Evolutionary conservation across 768 basidiomycete species (phyloP), one percentile per base, ranked within the genome.

Genomic region (Cyathus striatus): DNA sequence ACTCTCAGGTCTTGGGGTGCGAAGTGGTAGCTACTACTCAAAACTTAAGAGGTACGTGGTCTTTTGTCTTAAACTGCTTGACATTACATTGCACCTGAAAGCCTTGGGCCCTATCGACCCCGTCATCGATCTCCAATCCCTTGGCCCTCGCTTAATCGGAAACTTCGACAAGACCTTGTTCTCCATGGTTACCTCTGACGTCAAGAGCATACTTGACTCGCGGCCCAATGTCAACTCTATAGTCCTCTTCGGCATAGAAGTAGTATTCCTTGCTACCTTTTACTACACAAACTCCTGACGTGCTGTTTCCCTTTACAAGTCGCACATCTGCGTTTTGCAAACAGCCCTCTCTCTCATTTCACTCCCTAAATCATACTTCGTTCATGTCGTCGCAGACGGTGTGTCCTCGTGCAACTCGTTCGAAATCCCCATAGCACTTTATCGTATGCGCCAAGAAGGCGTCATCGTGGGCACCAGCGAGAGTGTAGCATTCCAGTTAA

Each of bases 251-350:
- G 94, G 94, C 13, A 92, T 95, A 40, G 93, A 95, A 75, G 91
- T 88, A 49, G 26, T 41, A 46, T 16, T 20, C 6, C 20, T 45
- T 22, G 17, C 23, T 6, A 30, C 17, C 35, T 38, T 27, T 37
- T 42, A 18, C 23, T 49, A 13, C 49, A n/a, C n/a, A n/a, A n/a
- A n/a, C n/a, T n/a, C n/a, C n/a, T n/a, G n/a, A n/a, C n/a, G n/a
- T n/a, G n/a, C n/a, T n/a, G n/a, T n/a, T n/a, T n/a, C n/a, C n/a
- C n/a, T n/a, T n/a, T n/a, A n/a, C n/a, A n/a, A 93, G 91, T 78
- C 87, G 13, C 93, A 95, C 53, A 80, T 96, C 47, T 96, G 93
- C 55, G 79, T 95, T 6, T 72, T 92, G 5, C 92, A 95, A 60
- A 88, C 90, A 0, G 73, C 83, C 0, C 65, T 93, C 14, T 82